Conservation (phyloP, 495 filamentous ascomycete genomes). For the Penicillium coffeae region DNA sequence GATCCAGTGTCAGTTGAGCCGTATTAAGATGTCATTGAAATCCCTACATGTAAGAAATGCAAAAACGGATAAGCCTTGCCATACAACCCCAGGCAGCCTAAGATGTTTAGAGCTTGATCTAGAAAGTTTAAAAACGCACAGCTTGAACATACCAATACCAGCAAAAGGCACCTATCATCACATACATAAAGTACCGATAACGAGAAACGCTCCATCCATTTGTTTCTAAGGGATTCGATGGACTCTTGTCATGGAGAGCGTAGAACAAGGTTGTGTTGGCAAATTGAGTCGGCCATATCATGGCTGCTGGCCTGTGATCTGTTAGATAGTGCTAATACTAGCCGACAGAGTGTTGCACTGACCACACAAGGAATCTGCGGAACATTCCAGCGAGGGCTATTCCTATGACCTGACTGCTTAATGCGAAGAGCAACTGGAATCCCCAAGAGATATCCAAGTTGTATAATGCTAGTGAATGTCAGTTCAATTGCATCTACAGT, state of each 20-base stretch:
- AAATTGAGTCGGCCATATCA: constrained; percentile 32
- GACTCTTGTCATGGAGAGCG: constrained; percentile 43
- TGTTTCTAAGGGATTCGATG: constrained; percentile 38
- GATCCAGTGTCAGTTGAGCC: not conserved
- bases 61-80: constrained; percentile 55
- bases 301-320: constrained; percentile 25
- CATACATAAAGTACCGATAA: constrained; percentile 52
- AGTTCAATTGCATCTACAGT: too few species aligned
- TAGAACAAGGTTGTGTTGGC: constrained; percentile 27
- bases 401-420: constrained; percentile 62
- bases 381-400: constrained; percentile 63
- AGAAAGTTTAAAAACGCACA: too few species aligned
- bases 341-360: not conserved
- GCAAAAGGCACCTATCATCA: constrained; percentile 42
- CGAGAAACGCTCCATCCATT: constrained; percentile 54
- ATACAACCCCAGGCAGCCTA: constrained; percentile 54
- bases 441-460: constrained; percentile 56
- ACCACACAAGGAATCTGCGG: constrained; percentile 57
- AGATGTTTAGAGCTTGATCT: not conserved
- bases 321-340: not conserved
- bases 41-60: constrained; percentile 55
- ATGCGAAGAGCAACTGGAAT: constrained; percentile 56
- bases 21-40: not conserved
- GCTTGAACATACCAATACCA: constrained; percentile 49
- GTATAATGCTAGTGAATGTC: constrained; percentile 46